These are phyloP conservation scores for Epichloe sibirici DNA, from an alignment of 2,329 filamentous ascomycete species.

Conservation along the genomic window DNA sequence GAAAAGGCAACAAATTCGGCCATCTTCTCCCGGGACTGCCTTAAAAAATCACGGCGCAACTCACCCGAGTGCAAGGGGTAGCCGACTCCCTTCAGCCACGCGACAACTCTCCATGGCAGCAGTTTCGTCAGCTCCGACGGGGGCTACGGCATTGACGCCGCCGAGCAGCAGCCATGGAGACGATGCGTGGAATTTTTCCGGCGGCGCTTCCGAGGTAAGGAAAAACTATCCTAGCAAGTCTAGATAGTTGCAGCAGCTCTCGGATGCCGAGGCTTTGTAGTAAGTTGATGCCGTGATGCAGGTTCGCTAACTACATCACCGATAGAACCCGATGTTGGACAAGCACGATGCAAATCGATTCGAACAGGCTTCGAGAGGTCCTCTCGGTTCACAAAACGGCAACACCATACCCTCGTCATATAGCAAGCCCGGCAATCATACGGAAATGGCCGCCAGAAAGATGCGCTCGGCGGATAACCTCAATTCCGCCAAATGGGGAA, in stretches of 20 bases:
- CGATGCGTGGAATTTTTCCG: constrained; percentile 30
- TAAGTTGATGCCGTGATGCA: background rate
- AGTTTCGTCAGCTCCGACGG: constrained; percentile 37
- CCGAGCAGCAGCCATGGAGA: constrained; percentile 38
- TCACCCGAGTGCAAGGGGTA: constrained; percentile 11
- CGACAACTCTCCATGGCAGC: constrained; percentile 32
- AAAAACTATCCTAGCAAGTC: background rate
- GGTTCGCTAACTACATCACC: background rate
- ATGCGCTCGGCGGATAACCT: constrained; percentile 25
- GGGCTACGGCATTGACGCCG: constrained; percentile 34
- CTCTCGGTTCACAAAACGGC: constrained; percentile 14
- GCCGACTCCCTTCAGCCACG: constrained; percentile 14
- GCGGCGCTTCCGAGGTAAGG: constrained; percentile 27
- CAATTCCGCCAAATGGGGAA: constrained; percentile 12
- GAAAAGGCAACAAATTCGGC: background rate
- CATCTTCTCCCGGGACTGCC: background rate
- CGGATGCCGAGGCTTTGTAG: background rate
- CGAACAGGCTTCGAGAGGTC: constrained; percentile 9
- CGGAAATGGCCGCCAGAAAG: constrained; percentile 20
- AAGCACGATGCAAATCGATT: constrained; percentile 4
- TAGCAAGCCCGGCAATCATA: constrained; percentile 8
- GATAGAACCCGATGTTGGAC: constrained; percentile 7
- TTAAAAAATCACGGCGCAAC: background rate
- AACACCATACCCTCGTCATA: constrained; percentile 13
- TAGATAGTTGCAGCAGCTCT: background rate